Base-by-base conservation (phyloP, 139 green algal genomes). In the Cymbomonas tetramitiformis region DNA sequence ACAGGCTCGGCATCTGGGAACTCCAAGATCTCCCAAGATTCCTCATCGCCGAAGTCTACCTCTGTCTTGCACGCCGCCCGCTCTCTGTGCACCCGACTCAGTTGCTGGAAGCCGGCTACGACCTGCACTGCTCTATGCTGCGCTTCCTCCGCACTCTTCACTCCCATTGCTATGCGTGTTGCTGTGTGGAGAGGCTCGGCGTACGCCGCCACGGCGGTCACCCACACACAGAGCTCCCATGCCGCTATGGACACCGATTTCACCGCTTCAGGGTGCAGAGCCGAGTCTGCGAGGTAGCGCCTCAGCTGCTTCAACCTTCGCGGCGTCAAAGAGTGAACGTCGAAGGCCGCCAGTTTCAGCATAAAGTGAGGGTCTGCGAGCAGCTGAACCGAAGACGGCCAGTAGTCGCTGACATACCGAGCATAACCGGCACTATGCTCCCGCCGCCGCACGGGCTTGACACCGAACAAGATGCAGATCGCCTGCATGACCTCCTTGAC, bases 131-230 rank as follows among this genome's bases (percentile, higher is more conserved):
- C n/a, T n/a, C n/a, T n/a, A n/a, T n/a, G n/a, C n/a, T n/a, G n/a
- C n/a, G n/a, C n/a, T n/a, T n/a, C n/a, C n/a, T n/a, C n/a, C n/a
- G n/a, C n/a, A n/a, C n/a, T n/a, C n/a, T n/a, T n/a, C n/a, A n/a
- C n/a, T n/a, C n/a, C n/a, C n/a, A n/a, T n/a, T n/a, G n/a, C n/a
- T n/a, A n/a, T n/a, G n/a, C n/a, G n/a, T n/a, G n/a, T n/a, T n/a
- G n/a, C n/a, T n/a, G n/a, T n/a, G n/a, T n/a, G n/a, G n/a, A n/a
- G n/a, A n/a, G n/a, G n/a, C n/a, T n/a, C n/a, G n/a, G n/a, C 64
- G 58, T 88, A 88, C 2, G 76, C 59, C 54, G 86, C 77, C 80
- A 88, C 86, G 24, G 80, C 80, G 25, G 76, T 58, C 33, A 83
- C 76, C 80, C 80, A 88, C 55, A 70, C 77, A 61, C 76, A 85